Evolutionary conservation across 805 yeast species (phyloP).

Genomic region (Suhomyces sp.): DNA sequence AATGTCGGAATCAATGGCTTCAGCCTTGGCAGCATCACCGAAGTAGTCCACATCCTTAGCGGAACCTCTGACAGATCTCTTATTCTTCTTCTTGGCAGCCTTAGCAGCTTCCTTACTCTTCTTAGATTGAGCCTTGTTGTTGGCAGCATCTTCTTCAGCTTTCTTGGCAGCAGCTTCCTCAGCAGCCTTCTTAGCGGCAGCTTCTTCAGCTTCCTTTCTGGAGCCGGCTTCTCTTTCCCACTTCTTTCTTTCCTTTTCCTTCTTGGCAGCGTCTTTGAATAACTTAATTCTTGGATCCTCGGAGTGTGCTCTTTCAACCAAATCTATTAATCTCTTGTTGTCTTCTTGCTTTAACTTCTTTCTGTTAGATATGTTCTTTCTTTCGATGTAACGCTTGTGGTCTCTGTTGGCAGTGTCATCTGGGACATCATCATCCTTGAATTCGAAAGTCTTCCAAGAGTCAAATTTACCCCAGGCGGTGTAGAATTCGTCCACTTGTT

Average conservation of each 20-base stretch:
- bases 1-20: conserved; percentile 73
- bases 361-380: conserved; percentile 95
- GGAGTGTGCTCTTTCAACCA: conserved; percentile 81
- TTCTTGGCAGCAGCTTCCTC: conserved; percentile 78
- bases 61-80: conserved; percentile 78
- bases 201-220: conserved; percentile 93
- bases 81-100: conserved; percentile 97
- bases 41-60: conserved; percentile 84
- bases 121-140: conserved; percentile 61
- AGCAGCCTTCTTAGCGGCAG: conserved; percentile 80
- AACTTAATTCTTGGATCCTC: conserved; percentile 94
- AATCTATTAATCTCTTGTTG: conserved; percentile 80
- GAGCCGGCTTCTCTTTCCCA: conserved; percentile 99
- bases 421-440: conserved; percentile 98
- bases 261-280: conserved; percentile 92
- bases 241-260: conserved; percentile 89
- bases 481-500: conserved; percentile 85
- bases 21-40: conserved; percentile 70
- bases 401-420: conserved; percentile 99
- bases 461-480: conserved; percentile 90
- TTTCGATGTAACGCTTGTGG: conserved; percentile 97
- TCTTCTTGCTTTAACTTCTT: conserved; percentile 98
- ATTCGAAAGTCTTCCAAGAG: conserved; percentile 98
- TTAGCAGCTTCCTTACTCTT: conserved; percentile 94
- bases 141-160: conserved; percentile 70